Percentiles rank a stretch among this genome's conserved stretches.
phyloP scores from a whole-genome alignment of 805 yeast genomes.

The Kodamaea kakaduensis region DNA sequence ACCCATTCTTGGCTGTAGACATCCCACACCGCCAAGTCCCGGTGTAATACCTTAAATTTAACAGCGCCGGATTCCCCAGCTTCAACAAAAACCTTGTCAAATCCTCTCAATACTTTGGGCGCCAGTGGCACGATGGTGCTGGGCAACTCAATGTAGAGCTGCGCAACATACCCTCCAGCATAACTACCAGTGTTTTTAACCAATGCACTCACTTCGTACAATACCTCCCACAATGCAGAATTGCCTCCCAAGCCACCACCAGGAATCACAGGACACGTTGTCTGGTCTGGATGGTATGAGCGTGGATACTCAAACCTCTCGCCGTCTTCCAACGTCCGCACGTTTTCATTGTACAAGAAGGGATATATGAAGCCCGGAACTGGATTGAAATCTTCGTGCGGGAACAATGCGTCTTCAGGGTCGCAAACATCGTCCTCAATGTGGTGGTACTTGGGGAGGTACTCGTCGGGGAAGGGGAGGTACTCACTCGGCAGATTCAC shows the following conservation, averaged over 20 bases:
- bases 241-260: constrained; percentile 60
- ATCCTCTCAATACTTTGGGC: constrained; percentile 50
- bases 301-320: constrained; percentile 37
- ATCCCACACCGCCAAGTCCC: constrained; percentile 59
- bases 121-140: constrained; percentile 48
- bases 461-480: constrained; percentile 44
- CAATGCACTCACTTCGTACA: constrained; percentile 42
- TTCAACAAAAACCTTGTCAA: constrained; percentile 48
- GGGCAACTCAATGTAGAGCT: constrained; percentile 52
- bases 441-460: constrained; percentile 39
- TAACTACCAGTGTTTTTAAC: constrained; percentile 47
- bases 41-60: constrained; percentile 42
- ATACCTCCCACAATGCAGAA: constrained; percentile 54
- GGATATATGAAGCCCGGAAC: constrained; percentile 58
- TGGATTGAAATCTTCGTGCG: constrained; percentile 48
- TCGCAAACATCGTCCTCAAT: constrained; percentile 48
- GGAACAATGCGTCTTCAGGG: constrained; percentile 52
- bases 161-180: constrained; percentile 48
- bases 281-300: constrained; percentile 34
- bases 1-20: constrained; percentile 54
- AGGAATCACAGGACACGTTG: constrained; percentile 33
- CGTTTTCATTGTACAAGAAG: constrained; percentile 39
- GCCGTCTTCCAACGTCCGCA: constrained; percentile 31
- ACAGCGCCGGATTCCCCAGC: constrained; percentile 38
- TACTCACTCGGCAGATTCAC: constrained; percentile 42